phyloP scores from a whole-genome alignment of 352 stramenopile genomes.

The Globisporangium canariense region DNA sequence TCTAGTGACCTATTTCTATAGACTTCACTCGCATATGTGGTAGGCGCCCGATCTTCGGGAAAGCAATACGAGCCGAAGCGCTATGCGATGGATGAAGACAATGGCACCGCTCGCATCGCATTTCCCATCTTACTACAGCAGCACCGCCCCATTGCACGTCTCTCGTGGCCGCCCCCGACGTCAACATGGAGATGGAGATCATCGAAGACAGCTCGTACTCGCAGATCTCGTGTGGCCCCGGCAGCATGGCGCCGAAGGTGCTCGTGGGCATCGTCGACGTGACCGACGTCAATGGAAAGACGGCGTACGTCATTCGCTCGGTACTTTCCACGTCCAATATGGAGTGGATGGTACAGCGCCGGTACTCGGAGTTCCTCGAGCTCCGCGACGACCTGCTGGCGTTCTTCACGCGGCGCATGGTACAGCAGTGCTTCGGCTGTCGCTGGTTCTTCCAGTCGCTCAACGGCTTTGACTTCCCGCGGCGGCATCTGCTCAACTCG shows the following conservation, averaged over 20 bases:
- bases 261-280: conserved; percentile 37
- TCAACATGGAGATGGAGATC: not conserved
- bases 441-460: conserved; percentile 68
- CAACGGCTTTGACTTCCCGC: conserved; percentile 54
- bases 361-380: conserved; percentile 71
- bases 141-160: too few relatives aligned
- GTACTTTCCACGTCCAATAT: conserved; percentile 34
- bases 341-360: conserved; percentile 60
- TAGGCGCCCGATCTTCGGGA: not conserved
- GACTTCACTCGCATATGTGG: too few relatives aligned
- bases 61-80: not conserved
- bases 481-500: conserved; percentile 55
- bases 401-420: conserved; percentile 39
- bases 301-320: conserved; percentile 44
- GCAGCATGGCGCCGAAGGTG: conserved; percentile 49
- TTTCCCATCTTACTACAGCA: not conserved
- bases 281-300: conserved; percentile 22
- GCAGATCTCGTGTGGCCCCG: conserved; percentile 46
- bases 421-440: conserved; percentile 72
- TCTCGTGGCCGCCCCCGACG: not conserved
- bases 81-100: not conserved
- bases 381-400: conserved; percentile 45
- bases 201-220: conserved; percentile 30
- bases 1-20: too few relatives aligned
- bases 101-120: not conserved